Evolutionary conservation across 2,329 filamentous ascomycete species (phyloP).

Genomic region (Cladophialophora carrionii): DNA sequence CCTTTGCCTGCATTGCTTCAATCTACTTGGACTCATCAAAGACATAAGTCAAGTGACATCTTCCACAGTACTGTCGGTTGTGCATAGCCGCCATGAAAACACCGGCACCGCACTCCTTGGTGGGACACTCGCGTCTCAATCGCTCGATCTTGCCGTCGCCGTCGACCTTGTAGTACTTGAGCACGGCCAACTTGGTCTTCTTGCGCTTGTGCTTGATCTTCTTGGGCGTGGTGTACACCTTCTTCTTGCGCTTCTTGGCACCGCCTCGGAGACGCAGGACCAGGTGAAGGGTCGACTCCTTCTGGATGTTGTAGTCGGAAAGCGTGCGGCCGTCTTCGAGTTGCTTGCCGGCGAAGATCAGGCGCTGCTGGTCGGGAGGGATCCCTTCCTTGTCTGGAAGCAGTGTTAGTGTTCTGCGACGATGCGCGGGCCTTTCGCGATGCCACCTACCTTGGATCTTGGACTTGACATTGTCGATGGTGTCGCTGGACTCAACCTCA

Average conservation of each 20-base stretch:
- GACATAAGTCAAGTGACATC: slow-evolving; percentile 51
- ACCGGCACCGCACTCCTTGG: slow-evolving; percentile 96
- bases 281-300: slow-evolving; percentile 98
- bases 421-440: neutral
- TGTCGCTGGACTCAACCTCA: slow-evolving; percentile 99
- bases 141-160: slow-evolving; percentile 99
- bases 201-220: slow-evolving; percentile 99
- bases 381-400: slow-evolving; percentile 97
- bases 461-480: slow-evolving; percentile 99
- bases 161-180: slow-evolving; percentile 99
- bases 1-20: neutral
- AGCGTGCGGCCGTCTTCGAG: slow-evolving; percentile 99
- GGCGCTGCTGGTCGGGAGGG: slow-evolving; percentile 96
- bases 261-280: slow-evolving; percentile 98
- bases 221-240: slow-evolving; percentile 99
- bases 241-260: slow-evolving; percentile 99
- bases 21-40: slow-evolving; percentile 39
- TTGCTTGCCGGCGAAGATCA: slow-evolving; percentile 99
- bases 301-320: slow-evolving; percentile 99
- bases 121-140: slow-evolving; percentile 94
- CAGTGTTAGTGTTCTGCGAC: slow-evolving; percentile 9
- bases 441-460: slow-evolving; percentile 71
- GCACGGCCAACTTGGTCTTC: slow-evolving; percentile 99
- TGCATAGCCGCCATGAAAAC: slow-evolving; percentile 99
- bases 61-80: slow-evolving; percentile 95